A percentile compares a stretch with the other conserved stretches of the same genome.
These are phyloP conservation scores for Microthlaspi erraticum DNA, from an alignment of 345 rosid species.

Conservation along the genomic window DNA sequence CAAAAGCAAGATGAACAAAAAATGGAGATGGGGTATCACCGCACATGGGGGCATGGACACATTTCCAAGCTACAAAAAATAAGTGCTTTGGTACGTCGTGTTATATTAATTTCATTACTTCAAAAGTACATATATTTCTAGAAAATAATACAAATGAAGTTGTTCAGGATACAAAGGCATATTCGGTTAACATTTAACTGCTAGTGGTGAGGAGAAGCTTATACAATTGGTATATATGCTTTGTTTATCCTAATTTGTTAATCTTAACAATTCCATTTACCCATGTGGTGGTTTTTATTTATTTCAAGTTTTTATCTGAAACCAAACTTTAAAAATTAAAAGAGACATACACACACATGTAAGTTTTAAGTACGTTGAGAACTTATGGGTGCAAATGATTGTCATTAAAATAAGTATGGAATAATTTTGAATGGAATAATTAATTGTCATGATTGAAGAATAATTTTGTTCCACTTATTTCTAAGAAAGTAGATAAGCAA, in stretches of 20 bases:
- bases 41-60: slow-evolving; percentile 48
- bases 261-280: slow-evolving; percentile 10
- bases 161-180: slow-evolving; percentile 32
- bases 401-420: too few species aligned
- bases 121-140: not conserved
- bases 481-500: too few species aligned
- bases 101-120: slow-evolving; percentile 4
- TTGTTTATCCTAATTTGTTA: not conserved
- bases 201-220: slow-evolving; percentile 26
- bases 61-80: slow-evolving; percentile 39
- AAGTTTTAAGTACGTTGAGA: too few species aligned
- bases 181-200: slow-evolving; percentile 42
- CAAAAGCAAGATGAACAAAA: slow-evolving; percentile 5
- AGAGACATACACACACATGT: too few species aligned
- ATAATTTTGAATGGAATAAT: too few species aligned
- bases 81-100: slow-evolving; percentile 40
- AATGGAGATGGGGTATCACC: slow-evolving; percentile 40
- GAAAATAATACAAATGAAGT: slow-evolving; percentile 11
- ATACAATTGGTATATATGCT: slow-evolving; percentile 3
- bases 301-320: slow-evolving; percentile 2
- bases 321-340: not conserved
- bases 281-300: slow-evolving; percentile 35
- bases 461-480: too few species aligned
- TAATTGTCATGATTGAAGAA: too few species aligned
- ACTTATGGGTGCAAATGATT: too few species aligned